phyloP scores from a whole-genome alignment of 2,329 filamentous ascomycete genomes.

The Tolypocladium paradoxum region DNA sequence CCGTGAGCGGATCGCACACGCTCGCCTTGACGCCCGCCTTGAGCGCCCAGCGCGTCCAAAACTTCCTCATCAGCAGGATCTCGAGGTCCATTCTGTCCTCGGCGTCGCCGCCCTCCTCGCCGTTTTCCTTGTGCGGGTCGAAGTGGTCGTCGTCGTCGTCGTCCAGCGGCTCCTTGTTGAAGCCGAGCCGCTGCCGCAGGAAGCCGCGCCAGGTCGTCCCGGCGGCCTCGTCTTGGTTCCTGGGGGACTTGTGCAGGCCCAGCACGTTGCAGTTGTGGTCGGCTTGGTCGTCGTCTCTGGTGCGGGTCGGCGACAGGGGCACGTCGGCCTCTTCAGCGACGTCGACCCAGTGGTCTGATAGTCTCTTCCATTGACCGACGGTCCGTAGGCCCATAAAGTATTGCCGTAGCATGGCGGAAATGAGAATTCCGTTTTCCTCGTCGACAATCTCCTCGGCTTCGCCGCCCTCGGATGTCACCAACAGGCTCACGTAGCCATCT shows the following conservation, averaged over 20 bases:
- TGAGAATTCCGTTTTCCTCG: slow-evolving; percentile 79
- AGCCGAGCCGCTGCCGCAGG: slow-evolving; percentile 22
- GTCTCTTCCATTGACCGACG: slow-evolving; percentile 67
- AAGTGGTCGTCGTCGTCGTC: slow-evolving; percentile 33
- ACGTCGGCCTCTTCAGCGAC: slow-evolving; percentile 53
- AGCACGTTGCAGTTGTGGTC: slow-evolving; percentile 2
- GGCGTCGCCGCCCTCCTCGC: slow-evolving; percentile 21
- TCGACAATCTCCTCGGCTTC: slow-evolving; percentile 66
- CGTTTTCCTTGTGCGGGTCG: slow-evolving; percentile 12
- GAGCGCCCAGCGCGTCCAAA: slow-evolving; percentile 63
- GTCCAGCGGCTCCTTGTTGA: slow-evolving; percentile 20
- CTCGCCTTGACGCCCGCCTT: slow-evolving; percentile 49
- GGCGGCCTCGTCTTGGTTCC: slow-evolving; percentile 7
- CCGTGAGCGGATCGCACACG: slow-evolving; percentile 43
- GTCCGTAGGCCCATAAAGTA: slow-evolving; percentile 85
- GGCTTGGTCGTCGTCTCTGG: slow-evolving; percentile 24
- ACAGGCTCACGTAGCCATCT: slow-evolving; percentile 69
- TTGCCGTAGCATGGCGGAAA: slow-evolving; percentile 77
- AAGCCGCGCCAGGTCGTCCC: slow-evolving; percentile 24
- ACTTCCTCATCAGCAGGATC: slow-evolving; percentile 55
- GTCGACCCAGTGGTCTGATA: slow-evolving; percentile 56
- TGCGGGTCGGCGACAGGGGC: slow-evolving; percentile 9
- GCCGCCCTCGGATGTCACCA: slow-evolving; percentile 68
- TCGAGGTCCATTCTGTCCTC: slow-evolving; percentile 39
- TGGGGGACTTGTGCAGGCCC: slow-evolving; percentile 8